Percentiles rank a stretch among this genome's conserved stretches.
Conservation (phyloP, 169 alveolate genomes). For the Plasmodium coatneyi region DNA sequence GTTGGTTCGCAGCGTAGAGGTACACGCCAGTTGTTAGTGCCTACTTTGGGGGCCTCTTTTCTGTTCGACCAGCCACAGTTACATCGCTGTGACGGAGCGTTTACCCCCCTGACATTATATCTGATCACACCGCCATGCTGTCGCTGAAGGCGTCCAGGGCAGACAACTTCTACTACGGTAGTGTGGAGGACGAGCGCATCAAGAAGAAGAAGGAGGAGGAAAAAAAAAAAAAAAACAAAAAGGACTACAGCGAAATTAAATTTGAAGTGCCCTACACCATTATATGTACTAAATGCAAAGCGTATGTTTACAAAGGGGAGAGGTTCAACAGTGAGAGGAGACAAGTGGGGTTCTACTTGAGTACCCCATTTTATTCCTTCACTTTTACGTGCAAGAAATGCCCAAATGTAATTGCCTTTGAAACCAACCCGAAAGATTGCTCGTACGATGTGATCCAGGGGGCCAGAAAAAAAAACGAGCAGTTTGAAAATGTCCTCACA, state of each 20-base stretch:
- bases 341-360: slow-evolving; percentile 81
- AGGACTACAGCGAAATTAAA: slow-evolving; percentile 55
- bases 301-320: slow-evolving; percentile 87
- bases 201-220: slow-evolving; percentile 72
- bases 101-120: background rate
- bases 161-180: slow-evolving; percentile 84
- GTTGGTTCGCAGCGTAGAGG: background rate
- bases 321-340: slow-evolving; percentile 88
- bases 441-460: slow-evolving; percentile 85
- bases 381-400: slow-evolving; percentile 85
- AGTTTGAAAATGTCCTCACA: slow-evolving; percentile 44
- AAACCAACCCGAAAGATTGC: slow-evolving; percentile 87
- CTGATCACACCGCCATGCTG: slow-evolving; percentile 58
- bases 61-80: background rate
- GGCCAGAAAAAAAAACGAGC: slow-evolving; percentile 82
- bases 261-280: slow-evolving; percentile 90
- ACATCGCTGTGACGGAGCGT: background rate
- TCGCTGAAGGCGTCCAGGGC: slow-evolving; percentile 86
- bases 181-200: slow-evolving; percentile 76
- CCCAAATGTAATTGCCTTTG: slow-evolving; percentile 77
- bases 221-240: slow-evolving; percentile 37
- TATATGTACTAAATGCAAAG: slow-evolving; percentile 80
- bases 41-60: background rate
- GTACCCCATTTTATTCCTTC: slow-evolving; percentile 84
- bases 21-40: background rate